Evolutionary conservation across 2,329 filamentous ascomycete species (phyloP), one percentile per base, ranked within the genome.

Genomic region (Capronia epimyces): DNA sequence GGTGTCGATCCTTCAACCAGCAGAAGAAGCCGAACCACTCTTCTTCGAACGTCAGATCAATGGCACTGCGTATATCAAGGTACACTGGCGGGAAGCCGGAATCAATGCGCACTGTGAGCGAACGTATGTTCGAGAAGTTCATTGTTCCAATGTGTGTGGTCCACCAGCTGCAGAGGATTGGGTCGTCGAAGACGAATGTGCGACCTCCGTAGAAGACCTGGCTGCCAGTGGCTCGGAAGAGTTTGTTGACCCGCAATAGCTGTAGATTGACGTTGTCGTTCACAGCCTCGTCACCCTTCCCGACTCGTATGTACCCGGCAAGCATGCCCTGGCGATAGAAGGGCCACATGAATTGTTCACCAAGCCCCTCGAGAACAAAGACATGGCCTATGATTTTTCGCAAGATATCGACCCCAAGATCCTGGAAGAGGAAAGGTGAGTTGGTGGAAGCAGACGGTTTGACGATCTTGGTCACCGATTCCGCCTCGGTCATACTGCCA

Each of bases 251-350:
- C 16, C 20, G 48, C 34, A 58, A 36, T 15, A 49, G 24, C n/a
- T 39, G 18, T 1, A 56, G 46, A 24, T 53, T 40, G 34, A 60
- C 29, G 32, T 60, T 60, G 18, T 52, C 44, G 9, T 22, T 10
- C 10, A 48, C 21, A 21, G 57, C 52, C 34, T 49, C 47, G 9
- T 46, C 12, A 5, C 2, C 15, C 22, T 25, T 41, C 1, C 50
- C 44, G 7, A 31, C 40, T 25, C 40, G 42, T 15, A 57, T 49
- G 43, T 46, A 43, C 10, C 47, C 54, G 6, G 32, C 43, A 22
- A 58, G 43, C 50, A 56, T 55, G 21, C 55, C 52, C 43, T 50
- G 42, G 10, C 42, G 41, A 40, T 53, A 59, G 34, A 44, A 57
- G 3, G 56, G 56, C 12, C 32, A 13, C 21, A 50, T 15, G 37